Percentiles rank a stretch among this genome's conserved stretches.
Evolutionary conservation across 495 filamentous ascomycete genomes (phyloP).

Genomic region (Amniculicola lignicola): DNA sequence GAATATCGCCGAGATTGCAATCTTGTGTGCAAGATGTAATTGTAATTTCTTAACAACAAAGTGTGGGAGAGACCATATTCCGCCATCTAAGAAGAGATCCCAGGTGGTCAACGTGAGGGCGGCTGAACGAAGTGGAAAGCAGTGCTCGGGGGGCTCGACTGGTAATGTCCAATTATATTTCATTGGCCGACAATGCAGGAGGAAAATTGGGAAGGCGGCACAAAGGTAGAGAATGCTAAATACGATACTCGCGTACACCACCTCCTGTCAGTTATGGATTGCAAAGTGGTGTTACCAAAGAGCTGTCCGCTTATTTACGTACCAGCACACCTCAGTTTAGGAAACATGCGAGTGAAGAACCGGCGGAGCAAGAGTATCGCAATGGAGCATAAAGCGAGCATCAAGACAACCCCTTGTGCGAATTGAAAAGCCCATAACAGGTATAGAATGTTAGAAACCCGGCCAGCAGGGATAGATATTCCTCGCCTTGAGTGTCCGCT

Average conservation of each 20-base stretch:
- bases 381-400: constrained; percentile 17
- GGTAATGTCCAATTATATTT: constrained; percentile 17
- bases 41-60: constrained; percentile 25
- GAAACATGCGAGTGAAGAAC: constrained; percentile 17
- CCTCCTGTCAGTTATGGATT: neutral
- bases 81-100: constrained; percentile 8
- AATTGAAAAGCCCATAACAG: constrained; percentile 15
- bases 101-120: neutral
- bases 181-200: constrained; percentile 13
- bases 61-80: constrained; percentile 21
- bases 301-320: neutral
- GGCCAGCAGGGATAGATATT: too few relatives aligned
- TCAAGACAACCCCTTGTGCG: constrained; percentile 15
- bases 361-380: constrained; percentile 17
- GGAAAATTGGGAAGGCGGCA: neutral
- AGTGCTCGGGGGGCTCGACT: constrained; percentile 8
- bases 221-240: constrained; percentile 10
- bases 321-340: constrained; percentile 16
- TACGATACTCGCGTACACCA: constrained; percentile 8
- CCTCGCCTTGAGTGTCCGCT: constrained; percentile 4
- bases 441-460: too few relatives aligned
- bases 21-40: constrained; percentile 17
- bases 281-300: neutral
- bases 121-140: constrained; percentile 8
- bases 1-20: constrained; percentile 23